Evolutionary conservation across 2,329 filamentous ascomycete species (phyloP).

Genomic region (Exophiala alcalophila): DNA sequence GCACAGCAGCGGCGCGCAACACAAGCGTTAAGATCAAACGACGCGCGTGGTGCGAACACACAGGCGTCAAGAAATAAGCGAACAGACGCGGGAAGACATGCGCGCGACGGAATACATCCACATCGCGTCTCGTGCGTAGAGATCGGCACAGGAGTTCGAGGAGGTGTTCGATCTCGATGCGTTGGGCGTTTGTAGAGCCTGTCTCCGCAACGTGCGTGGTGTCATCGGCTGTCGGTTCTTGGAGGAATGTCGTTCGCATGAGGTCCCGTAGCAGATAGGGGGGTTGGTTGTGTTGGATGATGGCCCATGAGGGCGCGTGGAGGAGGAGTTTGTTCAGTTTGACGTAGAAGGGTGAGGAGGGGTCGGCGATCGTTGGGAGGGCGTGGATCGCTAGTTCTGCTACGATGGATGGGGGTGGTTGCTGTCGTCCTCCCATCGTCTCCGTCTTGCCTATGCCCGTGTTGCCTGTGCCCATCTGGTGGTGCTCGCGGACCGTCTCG

Average conservation of each 20-base stretch:
- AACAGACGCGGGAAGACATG: slow-evolving; percentile 73
- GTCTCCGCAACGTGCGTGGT: slow-evolving; percentile 64
- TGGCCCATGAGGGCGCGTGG: slow-evolving; percentile 70
- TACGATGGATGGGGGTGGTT: slow-evolving; percentile 68
- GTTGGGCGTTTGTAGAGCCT: slow-evolving; percentile 31
- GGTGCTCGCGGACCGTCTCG: slow-evolving; percentile 55
- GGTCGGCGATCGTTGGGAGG: slow-evolving; percentile 68
- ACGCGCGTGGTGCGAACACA: slow-evolving; percentile 58
- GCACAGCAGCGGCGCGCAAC: slow-evolving; percentile 64
- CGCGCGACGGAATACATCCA: slow-evolving; percentile 52
- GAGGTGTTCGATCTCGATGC: slow-evolving; percentile 51
- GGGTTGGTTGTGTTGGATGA: no score
- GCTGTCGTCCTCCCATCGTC: not conserved
- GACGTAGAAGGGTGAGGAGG: slow-evolving; percentile 76
- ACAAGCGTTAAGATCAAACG: slow-evolving; percentile 62
- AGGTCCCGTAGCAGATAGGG: slow-evolving; percentile 57
- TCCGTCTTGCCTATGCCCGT: not conserved
- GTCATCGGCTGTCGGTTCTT: slow-evolving; percentile 69
- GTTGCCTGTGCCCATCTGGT: slow-evolving; percentile 1
- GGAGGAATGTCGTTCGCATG: slow-evolving; percentile 69
- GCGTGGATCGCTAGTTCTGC: slow-evolving; percentile 69
- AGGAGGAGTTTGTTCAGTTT: slow-evolving; percentile 85
- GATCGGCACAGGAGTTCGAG: slow-evolving; percentile 27
- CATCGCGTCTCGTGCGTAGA: slow-evolving; percentile 36
- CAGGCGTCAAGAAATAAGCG: slow-evolving; percentile 65